Base-by-base conservation (phyloP, 1,284 basidiomycete species). In the Cutaneotrichosporon cavernicola region DNA sequence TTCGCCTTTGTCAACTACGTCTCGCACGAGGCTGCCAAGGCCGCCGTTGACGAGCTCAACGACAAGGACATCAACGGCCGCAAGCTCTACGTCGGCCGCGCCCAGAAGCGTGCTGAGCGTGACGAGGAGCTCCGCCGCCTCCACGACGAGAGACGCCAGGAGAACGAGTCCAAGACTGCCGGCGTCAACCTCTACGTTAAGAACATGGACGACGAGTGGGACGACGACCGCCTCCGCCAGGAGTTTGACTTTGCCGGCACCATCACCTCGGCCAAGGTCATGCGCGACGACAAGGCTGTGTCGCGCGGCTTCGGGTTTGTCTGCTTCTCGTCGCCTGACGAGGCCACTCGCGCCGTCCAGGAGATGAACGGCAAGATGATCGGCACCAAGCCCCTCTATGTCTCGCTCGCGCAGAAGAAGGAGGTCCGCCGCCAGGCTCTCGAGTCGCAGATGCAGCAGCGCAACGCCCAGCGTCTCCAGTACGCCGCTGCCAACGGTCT, bases 351-450 rank as follows among this genome's bases (percentile, higher is more conserved):
- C 85, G 97, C 97, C 67, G 95, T 99, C 70, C 92, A 93, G 62
- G 97, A 99, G 85, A 97, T 99, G 95, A 99, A 99, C 87, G 97
- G 97, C 87, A 98, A 98, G 86, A 99, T 99, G 91, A 92, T 99
- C 77, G 95, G 96, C 72, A 88, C 90, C 76, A 99, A 99, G 84
- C 97, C 97, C 61, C 88, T 99, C 74, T 99, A 99, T 81, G 97
- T 99, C 78, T 96, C 96, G 60, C 89, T 98, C 67, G 97, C 97
- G 72, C 97, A 99, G 82, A 93, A 96, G 75, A 95, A 96, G 74
- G 97, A 99, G 78, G 92, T 96, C 73, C 91, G 97, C 78, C 89
- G 96, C 76, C 97, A 99, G 83, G 96, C 99, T 81, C 87, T 99
- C 75, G 97, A 99, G 85, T 94, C 91, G 75, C 97, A 99, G 85